phyloP scores from a whole-genome alignment of 2,329 filamentous ascomycete genomes.

The Neurospora sp. region DNA sequence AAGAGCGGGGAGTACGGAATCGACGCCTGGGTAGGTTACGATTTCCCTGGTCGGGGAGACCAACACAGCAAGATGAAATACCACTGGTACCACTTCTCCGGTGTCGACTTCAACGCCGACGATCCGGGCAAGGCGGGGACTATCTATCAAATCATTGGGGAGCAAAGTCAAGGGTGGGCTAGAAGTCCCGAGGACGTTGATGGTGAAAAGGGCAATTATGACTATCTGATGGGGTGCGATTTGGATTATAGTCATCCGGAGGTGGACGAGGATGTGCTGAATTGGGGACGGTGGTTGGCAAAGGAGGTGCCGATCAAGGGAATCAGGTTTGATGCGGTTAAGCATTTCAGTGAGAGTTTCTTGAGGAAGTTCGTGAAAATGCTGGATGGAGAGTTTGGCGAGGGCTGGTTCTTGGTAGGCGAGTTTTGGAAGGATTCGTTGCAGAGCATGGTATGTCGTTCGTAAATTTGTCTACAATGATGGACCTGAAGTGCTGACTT shows the following conservation, averaged over 20 bases:
- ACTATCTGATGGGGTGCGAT: constrained; percentile 65
- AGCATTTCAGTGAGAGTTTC: constrained; percentile 63
- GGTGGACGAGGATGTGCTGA: constrained; percentile 52
- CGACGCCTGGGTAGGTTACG: constrained; percentile 60
- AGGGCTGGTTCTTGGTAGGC: constrained; percentile 29
- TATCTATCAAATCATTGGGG: constrained; percentile 59
- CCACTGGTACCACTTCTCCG: constrained; percentile 61
- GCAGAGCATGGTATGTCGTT: constrained; percentile 21
- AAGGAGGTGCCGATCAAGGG: constrained; percentile 51
- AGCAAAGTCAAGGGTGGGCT: constrained; percentile 54
- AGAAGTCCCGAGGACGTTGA: constrained; percentile 44
- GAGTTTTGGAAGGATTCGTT: constrained; percentile 31
- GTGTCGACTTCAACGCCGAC: constrained; percentile 56
- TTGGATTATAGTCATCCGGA: constrained; percentile 56
- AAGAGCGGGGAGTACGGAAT: constrained; percentile 48
- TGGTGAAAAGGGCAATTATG: constrained; percentile 55
- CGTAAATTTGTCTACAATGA: background rate
- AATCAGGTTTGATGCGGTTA: constrained; percentile 62
- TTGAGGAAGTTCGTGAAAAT: constrained; percentile 52
- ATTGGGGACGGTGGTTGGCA: constrained; percentile 60
- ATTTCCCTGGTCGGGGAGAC: constrained; percentile 53
- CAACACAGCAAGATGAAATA: constrained; percentile 57
- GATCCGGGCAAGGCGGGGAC: constrained; percentile 42
- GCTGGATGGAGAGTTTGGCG: constrained; percentile 36
- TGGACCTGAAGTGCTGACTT: background rate